Evolutionary conservation across 2,329 filamentous ascomycete species (phyloP), one percentile per base, ranked within the genome.

Genomic region (Pyricularia grisea): DNA sequence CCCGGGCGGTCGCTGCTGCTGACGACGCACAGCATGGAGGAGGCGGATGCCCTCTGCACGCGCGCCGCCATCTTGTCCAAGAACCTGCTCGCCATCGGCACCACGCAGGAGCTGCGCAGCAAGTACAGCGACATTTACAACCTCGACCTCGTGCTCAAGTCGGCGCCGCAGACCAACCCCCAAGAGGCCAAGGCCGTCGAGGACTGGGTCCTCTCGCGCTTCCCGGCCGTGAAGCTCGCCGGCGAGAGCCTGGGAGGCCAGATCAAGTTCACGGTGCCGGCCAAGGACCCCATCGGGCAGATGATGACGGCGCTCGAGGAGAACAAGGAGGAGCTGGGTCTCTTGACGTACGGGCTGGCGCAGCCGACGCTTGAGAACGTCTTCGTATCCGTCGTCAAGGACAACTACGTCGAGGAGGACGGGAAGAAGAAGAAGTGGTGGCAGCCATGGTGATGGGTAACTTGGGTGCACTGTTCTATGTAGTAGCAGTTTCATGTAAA

Each of bases 1-100:
- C 86, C 88, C 0, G 93, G 93, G 0, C 87, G 94, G n/a, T 92
- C 90, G 0, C 87, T 97, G 20, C 83, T 98, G 1, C 85, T 98
- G 23, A 97, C 94, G 0, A 97, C 94, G 0, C 94, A 98, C 78
- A 92, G 88, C 67, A 97, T 97, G 93, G 94, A 97, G 77, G 94
- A 97, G 79, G 94, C 94, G 0, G 93, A 97, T 74, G 93, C 93
- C 0, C 83, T 98, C 2, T 94, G 94, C 0, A 88, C 88, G 33
- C 86, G 93, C 1, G 93, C 91, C 0, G 94, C 93, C 14, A 97
- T 98, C 73, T 88, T 98, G 79, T 92, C 93, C 10, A 86, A 87
- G 73, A 85, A 89, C 9, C 96, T 97, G 93, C 83, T 97, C 28
- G 94, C 93, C 0, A 83, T 95, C 10, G 94, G 94, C 4, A 91